Percentiles rank a stretch among this genome's conserved stretches.
Conservation (phyloP, 2,329 filamentous ascomycete species). For the Cladosporium velox region DNA sequence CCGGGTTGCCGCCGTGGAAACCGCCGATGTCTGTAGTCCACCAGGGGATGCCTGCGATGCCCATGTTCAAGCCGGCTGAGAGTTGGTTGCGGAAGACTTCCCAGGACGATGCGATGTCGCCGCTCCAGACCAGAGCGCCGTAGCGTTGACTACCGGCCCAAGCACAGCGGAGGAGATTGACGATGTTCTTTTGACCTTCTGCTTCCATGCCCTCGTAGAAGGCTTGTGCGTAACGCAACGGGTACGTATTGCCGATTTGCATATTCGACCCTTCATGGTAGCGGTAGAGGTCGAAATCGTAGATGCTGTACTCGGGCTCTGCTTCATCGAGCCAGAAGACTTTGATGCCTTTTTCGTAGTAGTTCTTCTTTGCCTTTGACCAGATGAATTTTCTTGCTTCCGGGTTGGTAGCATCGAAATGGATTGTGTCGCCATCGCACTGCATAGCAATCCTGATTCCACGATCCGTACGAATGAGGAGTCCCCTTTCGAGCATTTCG, state of each 20-base stretch:
- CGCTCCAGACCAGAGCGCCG: conserved; percentile 67
- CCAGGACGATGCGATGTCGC: conserved; percentile 68
- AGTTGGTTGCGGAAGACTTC: conserved; percentile 60
- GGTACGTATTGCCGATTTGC: conserved; percentile 62
- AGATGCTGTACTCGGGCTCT: conserved; percentile 65
- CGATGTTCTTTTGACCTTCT: conserved; percentile 57
- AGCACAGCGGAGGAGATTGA: conserved; percentile 61
- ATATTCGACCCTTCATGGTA: conserved; percentile 59
- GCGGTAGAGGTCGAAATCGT: conserved; percentile 68
- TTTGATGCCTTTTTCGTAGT: conserved; percentile 63
- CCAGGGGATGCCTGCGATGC: conserved; percentile 64
- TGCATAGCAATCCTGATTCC: conserved; percentile 62
- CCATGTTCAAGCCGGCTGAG: conserved; percentile 66
- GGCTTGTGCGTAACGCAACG: conserved; percentile 57
- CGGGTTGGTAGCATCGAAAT: conserved; percentile 66
- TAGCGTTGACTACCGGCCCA: conserved; percentile 64
- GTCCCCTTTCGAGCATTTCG: conserved; percentile 63
- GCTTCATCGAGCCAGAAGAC: conserved; percentile 71
- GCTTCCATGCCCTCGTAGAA: conserved; percentile 62
- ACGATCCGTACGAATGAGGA: conserved; percentile 62
- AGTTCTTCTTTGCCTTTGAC: conserved; percentile 60
- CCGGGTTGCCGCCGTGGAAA: conserved; percentile 65
- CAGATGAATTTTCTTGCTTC: conserved; percentile 61
- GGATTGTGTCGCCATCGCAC: conserved; percentile 59
- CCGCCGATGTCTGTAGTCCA: conserved; percentile 73